These are phyloP conservation scores for Plasmodium billcollinsi DNA, from an alignment of 169 alveolate species.

Conservation along the genomic window DNA sequence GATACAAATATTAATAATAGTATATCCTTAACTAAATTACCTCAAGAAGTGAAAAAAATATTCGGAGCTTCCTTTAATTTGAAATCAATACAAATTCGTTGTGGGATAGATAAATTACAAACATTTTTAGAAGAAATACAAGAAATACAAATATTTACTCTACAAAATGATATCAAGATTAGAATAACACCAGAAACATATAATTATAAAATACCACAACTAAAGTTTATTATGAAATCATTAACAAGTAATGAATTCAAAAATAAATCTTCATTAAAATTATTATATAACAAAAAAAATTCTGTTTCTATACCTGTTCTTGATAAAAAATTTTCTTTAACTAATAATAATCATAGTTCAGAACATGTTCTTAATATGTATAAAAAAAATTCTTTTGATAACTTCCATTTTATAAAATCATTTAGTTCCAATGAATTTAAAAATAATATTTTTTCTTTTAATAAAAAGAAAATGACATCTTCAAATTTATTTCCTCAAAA, in stretches of 20 bases:
- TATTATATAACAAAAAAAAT: constrained; percentile 13
- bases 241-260: constrained; percentile 14
- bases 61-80: constrained; percentile 51
- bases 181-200: constrained; percentile 59
- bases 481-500: constrained; percentile 8
- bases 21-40: constrained; percentile 51
- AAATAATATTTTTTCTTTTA: background rate
- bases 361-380: constrained; percentile 1
- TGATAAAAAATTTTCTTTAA: background rate
- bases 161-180: constrained; percentile 50
- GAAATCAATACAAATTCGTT: constrained; percentile 41
- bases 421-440: constrained; percentile 9
- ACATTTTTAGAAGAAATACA: constrained; percentile 53
- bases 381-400: constrained; percentile 18
- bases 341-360: constrained; percentile 16
- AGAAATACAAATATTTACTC: constrained; percentile 25
- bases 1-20: constrained; percentile 41
- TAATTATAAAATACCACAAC: constrained; percentile 34
- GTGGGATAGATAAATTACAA: constrained; percentile 65
- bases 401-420: constrained; percentile 3
- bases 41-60: constrained; percentile 57
- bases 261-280: constrained; percentile 17
- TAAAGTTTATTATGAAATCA: constrained; percentile 21
- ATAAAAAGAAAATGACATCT: background rate
- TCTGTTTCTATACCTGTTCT: constrained; percentile 3